Evolutionary conservation across 108 stramenopile species (phyloP).

Genomic region (Ochromonas danica): DNA sequence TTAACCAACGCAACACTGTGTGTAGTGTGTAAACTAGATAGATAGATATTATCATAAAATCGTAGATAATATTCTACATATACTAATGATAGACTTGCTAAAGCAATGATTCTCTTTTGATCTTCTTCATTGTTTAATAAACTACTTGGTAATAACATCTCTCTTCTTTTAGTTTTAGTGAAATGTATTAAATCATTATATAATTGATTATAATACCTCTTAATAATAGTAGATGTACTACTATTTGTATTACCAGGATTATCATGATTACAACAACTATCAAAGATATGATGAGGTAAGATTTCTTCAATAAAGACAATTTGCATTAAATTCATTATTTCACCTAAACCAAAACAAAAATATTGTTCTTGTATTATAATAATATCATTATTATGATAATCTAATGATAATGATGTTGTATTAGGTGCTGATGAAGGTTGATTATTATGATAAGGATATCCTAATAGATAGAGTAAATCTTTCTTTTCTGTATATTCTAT

Average conservation of each 20-base stretch:
- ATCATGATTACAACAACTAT: neutral
- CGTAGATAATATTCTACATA: too few relatives aligned
- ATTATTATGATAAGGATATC: neutral
- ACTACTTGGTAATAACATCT: too few relatives aligned
- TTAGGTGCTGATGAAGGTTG: neutral
- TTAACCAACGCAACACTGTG: too few relatives aligned
- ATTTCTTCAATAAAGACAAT: too few relatives aligned
- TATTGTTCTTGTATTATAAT: neutral
- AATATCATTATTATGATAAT: neutral
- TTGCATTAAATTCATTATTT: too few relatives aligned
- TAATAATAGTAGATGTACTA: neutral
- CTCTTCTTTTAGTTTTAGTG: neutral
- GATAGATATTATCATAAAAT: too few relatives aligned
- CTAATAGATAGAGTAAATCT: slow-evolving; percentile 1
- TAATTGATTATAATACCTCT: neutral
- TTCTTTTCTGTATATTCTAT: neutral
- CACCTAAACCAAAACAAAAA: neutral
- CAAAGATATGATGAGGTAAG: too few relatives aligned
- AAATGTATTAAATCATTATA: neutral
- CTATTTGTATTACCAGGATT: neutral
- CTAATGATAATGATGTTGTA: too few relatives aligned
- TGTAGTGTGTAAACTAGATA: too few relatives aligned
- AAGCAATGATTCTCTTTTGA: too few relatives aligned
- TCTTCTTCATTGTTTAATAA: too few relatives aligned
- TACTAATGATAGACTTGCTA: too few relatives aligned